Evolutionary conservation across 805 yeast genomes (phyloP), one percentile per base, ranked within the genome.

Genomic region (Wickerhamiella musiphila): DNA sequence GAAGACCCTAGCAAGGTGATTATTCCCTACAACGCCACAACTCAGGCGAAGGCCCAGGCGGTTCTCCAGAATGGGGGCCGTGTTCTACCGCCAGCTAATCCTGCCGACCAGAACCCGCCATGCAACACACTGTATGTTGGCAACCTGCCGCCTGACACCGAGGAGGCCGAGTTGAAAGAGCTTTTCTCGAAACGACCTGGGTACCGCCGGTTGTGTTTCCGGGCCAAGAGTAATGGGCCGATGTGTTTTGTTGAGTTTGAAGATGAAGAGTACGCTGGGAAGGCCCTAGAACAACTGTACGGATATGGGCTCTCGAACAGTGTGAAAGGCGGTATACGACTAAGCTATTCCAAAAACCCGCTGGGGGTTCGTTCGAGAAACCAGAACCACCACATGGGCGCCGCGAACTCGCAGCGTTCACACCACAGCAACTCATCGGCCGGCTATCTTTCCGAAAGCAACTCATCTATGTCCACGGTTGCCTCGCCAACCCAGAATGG

Each of bases 201-300:
- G 2, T 90, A 90, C 61, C 75, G 93, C 51, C 64, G 98, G 34
- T 65, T 90, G 32, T 78, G 93, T 13, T 90, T 90, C 62, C 68
- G 94, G 45, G 84, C 92, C 12, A 82, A 83, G 55, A 65, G 64
- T 31, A 66, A 64, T 43, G 96, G 98, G 4, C 98, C 98, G 34
- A 90, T 90, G 96, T 90, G 98, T 56, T 90, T 90, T 63, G 98
- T 90, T 34, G 98, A 90, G 60, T 90, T 90, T 59, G 98, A 90
- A 46, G 95, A 86, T 53, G 93, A 90, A 32, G 74, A 78, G 3
- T 77, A 70, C 55, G 98, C 98, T 1, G 82, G 96, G 2, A 66
- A 81, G 46, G 95, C 96, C 0, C 62, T 90, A 37, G 93, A 93
- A 20, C 94, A 84, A 56, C 61, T 90, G 30, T 90, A 90, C 51